Conservation (phyloP, 805 yeast species). For the Torulaspora microellipsoides region DNA sequence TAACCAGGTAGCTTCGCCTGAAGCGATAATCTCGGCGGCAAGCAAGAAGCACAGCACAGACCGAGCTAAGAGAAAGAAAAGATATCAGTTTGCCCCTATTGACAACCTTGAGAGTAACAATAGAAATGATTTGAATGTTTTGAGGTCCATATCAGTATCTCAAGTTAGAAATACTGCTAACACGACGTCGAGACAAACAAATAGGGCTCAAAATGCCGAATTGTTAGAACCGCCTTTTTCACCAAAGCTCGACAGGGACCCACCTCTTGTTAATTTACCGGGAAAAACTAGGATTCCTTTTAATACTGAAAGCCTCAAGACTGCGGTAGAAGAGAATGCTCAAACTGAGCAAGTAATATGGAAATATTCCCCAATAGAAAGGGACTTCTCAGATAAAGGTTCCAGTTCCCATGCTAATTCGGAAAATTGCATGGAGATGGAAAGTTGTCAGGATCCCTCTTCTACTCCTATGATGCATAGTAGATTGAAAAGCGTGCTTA, state of each 20-base stretch:
- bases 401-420: conserved; percentile 18
- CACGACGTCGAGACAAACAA: conserved; percentile 5
- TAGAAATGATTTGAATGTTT: conserved; percentile 12
- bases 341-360: conserved; percentile 32
- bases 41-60: conserved; percentile 5
- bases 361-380: conserved; percentile 28
- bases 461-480: conserved; percentile 32
- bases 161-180: conserved; percentile 25
- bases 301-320: not conserved
- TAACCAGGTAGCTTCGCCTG: conserved; percentile 20
- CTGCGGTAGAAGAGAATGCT: conserved; percentile 1
- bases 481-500: conserved; percentile 24
- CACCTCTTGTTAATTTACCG: too few species aligned
- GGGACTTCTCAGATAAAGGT: conserved; percentile 13
- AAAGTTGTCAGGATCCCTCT: conserved; percentile 20
- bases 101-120: conserved; percentile 17
- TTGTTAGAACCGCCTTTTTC: too few species aligned
- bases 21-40: conserved; percentile 20
- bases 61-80: conserved; percentile 14
- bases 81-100: conserved; percentile 30
- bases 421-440: conserved; percentile 12
- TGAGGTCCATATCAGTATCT: conserved; percentile 30
- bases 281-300: not conserved
- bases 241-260: too few species aligned
- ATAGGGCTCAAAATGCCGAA: not conserved